Evolutionary conservation across 371 early-diverging fungal species (phyloP).

Genomic region (Dichotomocladium elegans): DNA sequence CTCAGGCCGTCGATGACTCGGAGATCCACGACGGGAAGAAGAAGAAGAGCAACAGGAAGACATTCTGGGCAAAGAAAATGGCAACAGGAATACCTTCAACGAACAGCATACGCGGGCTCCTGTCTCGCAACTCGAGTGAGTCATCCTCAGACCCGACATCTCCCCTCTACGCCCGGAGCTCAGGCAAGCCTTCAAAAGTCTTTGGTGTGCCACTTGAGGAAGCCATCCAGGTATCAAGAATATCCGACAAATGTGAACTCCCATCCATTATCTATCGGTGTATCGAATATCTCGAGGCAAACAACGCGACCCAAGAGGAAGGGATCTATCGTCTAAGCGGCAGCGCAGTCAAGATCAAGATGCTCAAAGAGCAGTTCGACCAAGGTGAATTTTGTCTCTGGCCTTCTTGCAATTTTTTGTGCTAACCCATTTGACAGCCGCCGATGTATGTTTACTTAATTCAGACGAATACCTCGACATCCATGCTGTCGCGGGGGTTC

Average conservation of each 20-base stretch:
- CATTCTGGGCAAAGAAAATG: constrained; percentile 32
- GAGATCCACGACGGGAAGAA: constrained; percentile 12
- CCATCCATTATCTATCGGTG: constrained; percentile 82
- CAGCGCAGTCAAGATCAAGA: constrained; percentile 52
- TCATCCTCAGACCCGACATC: not conserved
- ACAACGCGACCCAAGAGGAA: constrained; percentile 70
- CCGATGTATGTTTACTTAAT: constrained; percentile 58
- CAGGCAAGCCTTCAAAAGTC: constrained; percentile 33
- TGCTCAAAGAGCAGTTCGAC: constrained; percentile 64
- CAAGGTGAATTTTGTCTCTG: constrained; percentile 8
- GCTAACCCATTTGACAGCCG: constrained; percentile 20
- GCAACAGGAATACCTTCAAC: constrained; percentile 8
- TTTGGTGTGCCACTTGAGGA: constrained; percentile 38
- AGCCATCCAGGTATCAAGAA: constrained; percentile 15
- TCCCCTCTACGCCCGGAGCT: not conserved
- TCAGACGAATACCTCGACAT: constrained; percentile 55
- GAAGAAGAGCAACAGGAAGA: constrained; percentile 25
- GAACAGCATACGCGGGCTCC: constrained; percentile 16
- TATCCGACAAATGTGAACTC: constrained; percentile 33
- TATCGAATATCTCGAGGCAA: constrained; percentile 79
- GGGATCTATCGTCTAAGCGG: constrained; percentile 85
- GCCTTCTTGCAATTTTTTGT: not conserved
- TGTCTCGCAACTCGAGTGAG: constrained; percentile 19
- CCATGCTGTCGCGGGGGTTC: constrained; percentile 76
- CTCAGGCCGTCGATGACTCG: not conserved